Evolutionary conservation across 164 flowering plant genomes (phyloP), one percentile per base, ranked within the genome.

Genomic region (Protea cynaroides): DNA sequence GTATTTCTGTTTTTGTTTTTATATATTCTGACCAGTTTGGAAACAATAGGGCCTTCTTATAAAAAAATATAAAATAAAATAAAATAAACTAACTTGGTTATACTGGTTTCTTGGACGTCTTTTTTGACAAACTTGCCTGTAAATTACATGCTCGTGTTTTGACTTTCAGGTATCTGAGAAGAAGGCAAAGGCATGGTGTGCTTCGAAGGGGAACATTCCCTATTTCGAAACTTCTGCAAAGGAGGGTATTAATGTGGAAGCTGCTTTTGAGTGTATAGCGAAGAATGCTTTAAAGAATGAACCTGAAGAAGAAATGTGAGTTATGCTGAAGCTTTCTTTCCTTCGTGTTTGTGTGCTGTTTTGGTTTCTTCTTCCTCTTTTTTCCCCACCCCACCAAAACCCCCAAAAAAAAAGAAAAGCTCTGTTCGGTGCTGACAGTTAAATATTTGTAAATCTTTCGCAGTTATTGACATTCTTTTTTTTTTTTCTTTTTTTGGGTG

Each of bases 211-310:
- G 46, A 86, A 88, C 71, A 90, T 91, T 40, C 97, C 96, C 23
- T 91, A 88, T 80, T 90, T 90, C 64, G 97, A 90, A 73, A 86
- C 97, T 36, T 91, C 96, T 61, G 97, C 97, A 18, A 91, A 91
- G 66, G 96, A 91, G 62, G 97, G 97, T n/a, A 76, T 82, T 70
- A 91, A 91, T 75, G 96, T 91, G 34, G 97, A 91, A 65, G 92
- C 84, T 57, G 97, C 97, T 65, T 91, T 91, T 59, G 72, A 87
- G 73, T 84, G 88, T 67, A 91, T 86, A 74, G 92, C 96, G 21
- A 87, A 80, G 69, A 84, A 89, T 72, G 94, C 97, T 57, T 85
- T 91, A 14, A 87, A 89, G 75, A 87, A 83, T 65, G 97, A 84
- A 71, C 87, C 89, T 4, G 94, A 91, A 71, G 96, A 89, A 80